Evolutionary conservation across 2,329 filamentous ascomycete genomes (phyloP).

Genomic region (Neofusicoccum parvum): DNA sequence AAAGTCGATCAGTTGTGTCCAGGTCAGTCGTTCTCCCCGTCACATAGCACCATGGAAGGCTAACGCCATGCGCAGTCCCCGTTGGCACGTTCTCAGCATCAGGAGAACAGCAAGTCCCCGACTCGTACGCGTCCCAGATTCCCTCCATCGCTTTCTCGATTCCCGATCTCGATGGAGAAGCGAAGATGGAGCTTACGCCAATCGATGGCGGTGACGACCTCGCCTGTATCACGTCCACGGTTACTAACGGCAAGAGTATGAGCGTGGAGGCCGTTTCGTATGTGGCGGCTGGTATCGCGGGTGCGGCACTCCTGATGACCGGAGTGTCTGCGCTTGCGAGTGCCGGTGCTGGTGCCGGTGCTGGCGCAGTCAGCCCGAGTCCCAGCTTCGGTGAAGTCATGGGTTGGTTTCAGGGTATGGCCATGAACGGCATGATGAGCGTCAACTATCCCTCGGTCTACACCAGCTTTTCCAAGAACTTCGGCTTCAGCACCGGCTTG

Average conservation of each 20-base stretch:
- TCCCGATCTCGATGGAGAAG: slow-evolving; percentile 85
- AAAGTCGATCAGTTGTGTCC: slow-evolving; percentile 79
- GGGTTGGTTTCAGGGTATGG: slow-evolving; percentile 89
- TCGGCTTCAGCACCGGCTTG: slow-evolving; percentile 85
- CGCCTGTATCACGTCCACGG: slow-evolving; percentile 79
- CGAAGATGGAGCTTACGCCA: slow-evolving; percentile 73
- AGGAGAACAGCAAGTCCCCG: slow-evolving; percentile 72
- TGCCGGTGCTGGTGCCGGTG: slow-evolving; percentile 56
- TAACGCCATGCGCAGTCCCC: slow-evolving; percentile 60
- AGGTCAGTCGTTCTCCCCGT: slow-evolving; percentile 51
- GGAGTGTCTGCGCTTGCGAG: slow-evolving; percentile 68
- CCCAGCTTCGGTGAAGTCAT: slow-evolving; percentile 86
- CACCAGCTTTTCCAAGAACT: slow-evolving; percentile 87
- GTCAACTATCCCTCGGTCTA: slow-evolving; percentile 87
- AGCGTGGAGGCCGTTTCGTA: slow-evolving; percentile 77
- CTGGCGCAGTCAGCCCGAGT: slow-evolving; percentile 62
- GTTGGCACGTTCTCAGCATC: slow-evolving; percentile 71
- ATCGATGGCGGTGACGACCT: slow-evolving; percentile 63
- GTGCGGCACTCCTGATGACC: slow-evolving; percentile 74
- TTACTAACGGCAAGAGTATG: slow-evolving; percentile 86
- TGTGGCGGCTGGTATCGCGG: slow-evolving; percentile 80
- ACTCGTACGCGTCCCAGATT: slow-evolving; percentile 71
- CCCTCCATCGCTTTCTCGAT: slow-evolving; percentile 87
- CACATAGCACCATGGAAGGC: background rate
- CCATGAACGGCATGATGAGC: slow-evolving; percentile 94